Conservation (phyloP, 2,329 filamentous ascomycete species). For the Colletotrichum lentis region DNA sequence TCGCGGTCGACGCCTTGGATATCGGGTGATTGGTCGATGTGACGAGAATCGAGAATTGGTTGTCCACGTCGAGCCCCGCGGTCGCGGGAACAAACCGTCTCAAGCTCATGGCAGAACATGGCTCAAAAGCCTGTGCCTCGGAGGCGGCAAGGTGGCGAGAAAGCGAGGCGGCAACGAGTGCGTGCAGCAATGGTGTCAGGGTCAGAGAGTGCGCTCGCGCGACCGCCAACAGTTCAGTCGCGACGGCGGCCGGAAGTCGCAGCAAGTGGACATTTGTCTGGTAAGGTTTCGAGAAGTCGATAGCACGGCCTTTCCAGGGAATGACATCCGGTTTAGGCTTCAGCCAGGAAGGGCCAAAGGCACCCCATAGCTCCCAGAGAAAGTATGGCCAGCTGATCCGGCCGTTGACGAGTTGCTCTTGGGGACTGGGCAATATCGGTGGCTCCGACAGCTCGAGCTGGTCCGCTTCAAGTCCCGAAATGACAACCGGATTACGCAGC, state of each 20-base stretch:
- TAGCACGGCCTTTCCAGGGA: constrained; percentile 51
- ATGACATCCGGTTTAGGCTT: constrained; percentile 39
- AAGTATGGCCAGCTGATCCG: constrained; percentile 53
- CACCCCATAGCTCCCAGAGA: constrained; percentile 50
- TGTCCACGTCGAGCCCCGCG: constrained; percentile 44
- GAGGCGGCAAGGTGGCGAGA: constrained; percentile 48
- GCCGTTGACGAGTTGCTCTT: constrained; percentile 55
- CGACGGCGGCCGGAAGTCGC: constrained; percentile 44
- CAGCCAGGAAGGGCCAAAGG: constrained; percentile 52
- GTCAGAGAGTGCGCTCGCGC: constrained; percentile 55
- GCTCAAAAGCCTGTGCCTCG: constrained; percentile 48
- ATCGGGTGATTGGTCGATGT: constrained; percentile 48
- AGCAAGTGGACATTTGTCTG: constrained; percentile 50
- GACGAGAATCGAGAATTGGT: constrained; percentile 52
- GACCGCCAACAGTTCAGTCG: constrained; percentile 48
- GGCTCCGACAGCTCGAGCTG: constrained; percentile 46
- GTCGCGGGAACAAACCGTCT: constrained; percentile 48
- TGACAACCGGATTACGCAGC: constrained; percentile 45
- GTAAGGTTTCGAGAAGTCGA: constrained; percentile 50
- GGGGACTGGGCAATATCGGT: constrained; percentile 48
- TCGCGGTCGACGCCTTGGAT: constrained; percentile 39
- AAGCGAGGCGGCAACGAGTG: constrained; percentile 54
- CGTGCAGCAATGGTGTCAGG: constrained; percentile 60
- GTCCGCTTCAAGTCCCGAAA: not conserved
- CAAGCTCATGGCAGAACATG: constrained; percentile 56